Base-by-base conservation (phyloP, 2,329 filamentous ascomycete genomes). In the Colletotrichum limetticola region DNA sequence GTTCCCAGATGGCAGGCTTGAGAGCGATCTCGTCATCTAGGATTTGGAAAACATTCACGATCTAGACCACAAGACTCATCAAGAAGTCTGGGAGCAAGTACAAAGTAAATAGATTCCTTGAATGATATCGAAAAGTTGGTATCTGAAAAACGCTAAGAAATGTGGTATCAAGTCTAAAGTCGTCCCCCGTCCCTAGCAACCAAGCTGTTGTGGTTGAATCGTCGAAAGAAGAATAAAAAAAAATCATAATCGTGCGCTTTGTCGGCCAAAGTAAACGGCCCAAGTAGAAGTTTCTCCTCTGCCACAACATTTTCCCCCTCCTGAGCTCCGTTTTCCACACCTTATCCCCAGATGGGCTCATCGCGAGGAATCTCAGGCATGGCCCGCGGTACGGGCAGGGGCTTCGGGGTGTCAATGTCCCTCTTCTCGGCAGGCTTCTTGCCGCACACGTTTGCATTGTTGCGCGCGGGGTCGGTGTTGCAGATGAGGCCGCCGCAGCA, bases 401-500 rank as follows among this genome's bases (percentile, higher is more conserved):
- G 30, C 35, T 61, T 46, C 1, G 55, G 61, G 2, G 22, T 14
- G 11, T 60, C 35, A 11, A 46, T 12, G 7, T 66, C 42, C 28
- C 53, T 55, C 42, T 42, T 66, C 30, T 53, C 37, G 2, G 42
- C 49, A 11, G 52, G 24, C 26, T 32, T 42, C 16, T 24, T 35
- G 0, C 35, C 37, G 67, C 67, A 70, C 12, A 66, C 24, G 26
- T 70, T 66, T 8, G 32, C 53, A 1, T 49, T 37, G 55, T 66
- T 66, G 55, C 46, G 49, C 35, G 9, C 5, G 0, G 56, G 24
- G 46, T 71, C 42, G 63, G 60, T 71, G 1, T 9, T 46, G 64
- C 68, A 71, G 49, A 68, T 2, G n/a, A 71, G 63, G 32, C 57
- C 63, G 56, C 57, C 64, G 35, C 68, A 71, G 68, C 68, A 71